Evolutionary conservation across 768 basidiomycete species (phyloP).

Genomic region (Hericium rajendrae): DNA sequence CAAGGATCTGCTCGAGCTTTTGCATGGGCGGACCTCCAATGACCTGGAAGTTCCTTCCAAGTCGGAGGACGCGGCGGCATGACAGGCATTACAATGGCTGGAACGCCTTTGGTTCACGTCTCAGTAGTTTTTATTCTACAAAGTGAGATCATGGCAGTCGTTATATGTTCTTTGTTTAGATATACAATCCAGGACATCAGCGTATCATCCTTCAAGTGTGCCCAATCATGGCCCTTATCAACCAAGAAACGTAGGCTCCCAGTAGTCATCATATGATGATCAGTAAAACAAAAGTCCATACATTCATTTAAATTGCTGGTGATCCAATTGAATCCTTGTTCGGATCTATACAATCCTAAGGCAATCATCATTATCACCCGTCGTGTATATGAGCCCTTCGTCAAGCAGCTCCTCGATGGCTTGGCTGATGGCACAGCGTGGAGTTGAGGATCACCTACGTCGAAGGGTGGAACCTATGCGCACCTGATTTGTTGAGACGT

Average conservation of each 20-base stretch:
- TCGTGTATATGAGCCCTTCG: neutral
- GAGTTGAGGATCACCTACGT: neutral
- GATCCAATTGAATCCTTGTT: neutral
- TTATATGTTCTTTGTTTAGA: too few relatives aligned
- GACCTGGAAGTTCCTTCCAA: too few relatives aligned
- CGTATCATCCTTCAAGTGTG: too few relatives aligned
- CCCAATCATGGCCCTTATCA: too few relatives aligned
- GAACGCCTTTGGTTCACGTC: neutral
- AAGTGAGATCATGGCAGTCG: too few relatives aligned
- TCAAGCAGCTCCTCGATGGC: neutral
- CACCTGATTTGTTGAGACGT: neutral
- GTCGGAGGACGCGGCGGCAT: too few relatives aligned
- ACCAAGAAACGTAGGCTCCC: too few relatives aligned
- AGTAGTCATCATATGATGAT: too few relatives aligned
- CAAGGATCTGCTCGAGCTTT: constrained; percentile 30
- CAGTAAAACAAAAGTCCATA: neutral
- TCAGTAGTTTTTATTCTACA: neutral
- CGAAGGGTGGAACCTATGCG: neutral
- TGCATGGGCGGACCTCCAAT: constrained; percentile 11
- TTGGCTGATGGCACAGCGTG: neutral
- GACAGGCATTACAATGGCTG: too few relatives aligned
- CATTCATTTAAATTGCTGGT: neutral
- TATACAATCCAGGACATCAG: too few relatives aligned
- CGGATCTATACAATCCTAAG: neutral
- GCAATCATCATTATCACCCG: neutral